Evolutionary conservation across 257 asterid species (phyloP).

Genomic region (Gynochthodes officinalis): DNA sequence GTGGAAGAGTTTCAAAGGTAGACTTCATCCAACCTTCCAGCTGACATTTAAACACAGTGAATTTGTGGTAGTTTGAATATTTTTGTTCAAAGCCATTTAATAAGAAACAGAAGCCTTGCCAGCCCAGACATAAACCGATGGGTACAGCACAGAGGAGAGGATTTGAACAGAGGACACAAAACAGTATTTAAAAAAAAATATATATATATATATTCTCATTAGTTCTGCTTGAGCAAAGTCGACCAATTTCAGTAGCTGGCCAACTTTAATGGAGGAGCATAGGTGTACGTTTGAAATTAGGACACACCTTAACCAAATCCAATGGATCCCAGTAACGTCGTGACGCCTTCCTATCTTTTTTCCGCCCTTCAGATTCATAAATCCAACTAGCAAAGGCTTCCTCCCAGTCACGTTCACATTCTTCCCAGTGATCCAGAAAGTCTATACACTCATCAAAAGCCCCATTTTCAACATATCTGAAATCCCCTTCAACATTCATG

Average conservation of each 20-base stretch:
- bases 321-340: constrained; percentile 69
- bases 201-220: too few species aligned
- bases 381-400: constrained; percentile 83
- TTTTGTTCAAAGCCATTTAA: neutral
- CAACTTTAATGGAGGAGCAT: neutral
- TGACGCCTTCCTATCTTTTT: constrained; percentile 42
- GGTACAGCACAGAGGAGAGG: neutral
- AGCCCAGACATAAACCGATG: neutral
- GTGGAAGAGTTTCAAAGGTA: neutral
- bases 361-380: constrained; percentile 55
- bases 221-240: neutral
- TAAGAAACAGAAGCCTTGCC: neutral
- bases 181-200: too few species aligned
- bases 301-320: constrained; percentile 81
- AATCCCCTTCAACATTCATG: constrained; percentile 95
- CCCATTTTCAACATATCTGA: constrained; percentile 74
- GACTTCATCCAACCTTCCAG: neutral
- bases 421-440: constrained; percentile 79
- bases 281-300: constrained; percentile 10
- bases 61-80: neutral
- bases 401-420: constrained; percentile 70
- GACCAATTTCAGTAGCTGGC: neutral
- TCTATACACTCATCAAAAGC: constrained; percentile 73
- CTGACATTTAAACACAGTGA: neutral
- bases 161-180: neutral